Evolutionary conservation across 2,329 filamentous ascomycete genomes (phyloP), one percentile per base, ranked within the genome.

Genomic region (Chrysosporium queenslandicum): DNA sequence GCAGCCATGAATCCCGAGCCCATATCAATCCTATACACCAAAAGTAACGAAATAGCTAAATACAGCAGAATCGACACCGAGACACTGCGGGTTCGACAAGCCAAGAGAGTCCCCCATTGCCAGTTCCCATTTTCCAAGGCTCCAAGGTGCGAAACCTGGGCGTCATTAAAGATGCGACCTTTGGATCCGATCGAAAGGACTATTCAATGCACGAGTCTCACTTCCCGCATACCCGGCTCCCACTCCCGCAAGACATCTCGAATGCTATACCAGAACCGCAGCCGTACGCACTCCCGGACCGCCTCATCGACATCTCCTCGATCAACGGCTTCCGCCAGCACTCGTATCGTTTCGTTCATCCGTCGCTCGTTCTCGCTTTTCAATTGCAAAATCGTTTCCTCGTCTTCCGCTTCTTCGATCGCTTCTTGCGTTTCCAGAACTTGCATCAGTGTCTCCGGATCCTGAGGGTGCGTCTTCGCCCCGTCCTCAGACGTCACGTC

Each of bases 211-310:
- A 76, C 67, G 59, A 82, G 59, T 42, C 77, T 69, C 53, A 81
- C 74, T 57, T 76, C 64, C 30, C 61, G 66, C 71, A 81, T 84
- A 4, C 88, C 90, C 61, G 76, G 80, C 74, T 95, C 88, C 90
- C 91, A 96, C 57, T 83, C 80, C 64, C 85, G 75, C 63, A 96
- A 72, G 43, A 82, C 86, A 68, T 94, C 85, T 56, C 81, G 78
- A 56, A 97, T 83, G 69, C 90, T 95, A 52, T 85, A 78, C 91
- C 91, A 96, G 73, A 96, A 97, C 66, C 88, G 76, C 71, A 96
- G 69, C 66, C 79, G 76, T 1, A 95, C 81, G 42, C 83, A 82
- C 76, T 94, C 87, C 55, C 65, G 69, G 69, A 78, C 82, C 14
- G 89, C 91, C 7, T 56, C 69, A 37, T 82, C 76, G 36, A 86